phyloP scores from a whole-genome alignment of 1,139 yeast species.

The Yamadazyma sp. region DNA sequence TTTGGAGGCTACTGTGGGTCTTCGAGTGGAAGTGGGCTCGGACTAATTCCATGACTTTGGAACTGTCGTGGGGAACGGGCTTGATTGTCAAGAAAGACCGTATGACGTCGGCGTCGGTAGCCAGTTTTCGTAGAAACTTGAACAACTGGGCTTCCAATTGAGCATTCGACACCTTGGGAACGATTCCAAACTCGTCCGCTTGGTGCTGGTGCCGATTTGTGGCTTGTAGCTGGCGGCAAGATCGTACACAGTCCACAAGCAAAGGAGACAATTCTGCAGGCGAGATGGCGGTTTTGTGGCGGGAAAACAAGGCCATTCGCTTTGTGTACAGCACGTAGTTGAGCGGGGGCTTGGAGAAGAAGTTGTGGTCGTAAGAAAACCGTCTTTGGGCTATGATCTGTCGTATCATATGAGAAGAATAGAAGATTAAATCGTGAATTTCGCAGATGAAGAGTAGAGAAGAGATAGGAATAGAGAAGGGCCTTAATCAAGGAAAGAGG shows the following conservation, averaged over 20 bases:
- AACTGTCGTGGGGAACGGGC: constrained; percentile 25
- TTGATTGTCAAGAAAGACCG: constrained; percentile 19
- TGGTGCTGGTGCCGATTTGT: background rate
- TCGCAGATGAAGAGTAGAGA: background rate
- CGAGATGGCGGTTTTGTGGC: background rate
- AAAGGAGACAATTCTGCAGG: constrained; percentile 5
- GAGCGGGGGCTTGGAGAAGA: constrained; percentile 24
- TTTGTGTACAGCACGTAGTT: constrained; percentile 27
- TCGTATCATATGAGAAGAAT: background rate
- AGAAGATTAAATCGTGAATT: background rate
- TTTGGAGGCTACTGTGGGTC: background rate
- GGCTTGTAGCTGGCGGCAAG: constrained; percentile 21
- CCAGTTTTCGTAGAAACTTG: background rate
- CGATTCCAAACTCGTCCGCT: constrained; percentile 1
- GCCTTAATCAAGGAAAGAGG: background rate
- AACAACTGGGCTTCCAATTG: constrained; percentile 3
- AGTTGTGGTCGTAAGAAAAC: constrained; percentile 3
- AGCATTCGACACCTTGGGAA: background rate
- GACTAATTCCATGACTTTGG: constrained; percentile 18
- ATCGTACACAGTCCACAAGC: constrained; percentile 25
- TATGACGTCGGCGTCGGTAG: constrained; percentile 5
- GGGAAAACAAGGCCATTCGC: constrained; percentile 17
- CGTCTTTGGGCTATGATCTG: background rate
- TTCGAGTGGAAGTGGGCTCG: constrained; percentile 11
- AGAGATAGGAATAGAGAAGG: background rate